Conservation (phyloP, 2,329 filamentous ascomycete species). For the Arthrocladium fulminans region DNA sequence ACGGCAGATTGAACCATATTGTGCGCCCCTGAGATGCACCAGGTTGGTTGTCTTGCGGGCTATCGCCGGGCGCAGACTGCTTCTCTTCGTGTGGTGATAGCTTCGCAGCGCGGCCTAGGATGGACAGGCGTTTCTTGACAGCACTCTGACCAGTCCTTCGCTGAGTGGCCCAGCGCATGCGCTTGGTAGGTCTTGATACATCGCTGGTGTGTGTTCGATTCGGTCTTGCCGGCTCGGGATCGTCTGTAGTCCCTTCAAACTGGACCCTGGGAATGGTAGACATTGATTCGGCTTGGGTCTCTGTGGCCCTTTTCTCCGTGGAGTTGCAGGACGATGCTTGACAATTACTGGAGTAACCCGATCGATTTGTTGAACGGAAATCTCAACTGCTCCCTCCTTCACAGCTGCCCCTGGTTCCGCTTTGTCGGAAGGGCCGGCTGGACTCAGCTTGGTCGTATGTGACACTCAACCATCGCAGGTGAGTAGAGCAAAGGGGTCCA, state of each 20-base stretch:
- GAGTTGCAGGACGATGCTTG: no score
- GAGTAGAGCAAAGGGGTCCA: neutral
- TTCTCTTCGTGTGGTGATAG: constrained; percentile 48
- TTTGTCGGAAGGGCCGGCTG: neutral
- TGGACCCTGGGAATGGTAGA: constrained; percentile 19
- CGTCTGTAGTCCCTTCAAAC: constrained; percentile 11
- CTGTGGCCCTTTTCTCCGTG: no score
- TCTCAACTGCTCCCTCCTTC: neutral
- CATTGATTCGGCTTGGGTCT: neutral
- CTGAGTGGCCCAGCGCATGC: constrained; percentile 94
- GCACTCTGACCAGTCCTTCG: constrained; percentile 69
- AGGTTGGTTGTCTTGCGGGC: constrained; percentile 18
- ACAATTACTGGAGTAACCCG: no score
- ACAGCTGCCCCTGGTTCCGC: neutral
- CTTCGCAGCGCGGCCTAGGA: constrained; percentile 67
- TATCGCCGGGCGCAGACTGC: constrained; percentile 26
- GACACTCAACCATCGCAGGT: constrained; percentile 3
- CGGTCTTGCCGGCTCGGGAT: neutral
- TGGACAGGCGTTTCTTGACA: constrained; percentile 68
- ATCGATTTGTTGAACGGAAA: no score
- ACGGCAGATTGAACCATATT: constrained; percentile 77
- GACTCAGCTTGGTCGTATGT: neutral
- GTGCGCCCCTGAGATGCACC: constrained; percentile 42
- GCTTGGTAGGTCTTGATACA: constrained; percentile 57
- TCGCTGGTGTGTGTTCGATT: constrained; percentile 33